Evolutionary conservation across 2,329 filamentous ascomycete species (phyloP).

Genomic region (Xylaria sp.): DNA sequence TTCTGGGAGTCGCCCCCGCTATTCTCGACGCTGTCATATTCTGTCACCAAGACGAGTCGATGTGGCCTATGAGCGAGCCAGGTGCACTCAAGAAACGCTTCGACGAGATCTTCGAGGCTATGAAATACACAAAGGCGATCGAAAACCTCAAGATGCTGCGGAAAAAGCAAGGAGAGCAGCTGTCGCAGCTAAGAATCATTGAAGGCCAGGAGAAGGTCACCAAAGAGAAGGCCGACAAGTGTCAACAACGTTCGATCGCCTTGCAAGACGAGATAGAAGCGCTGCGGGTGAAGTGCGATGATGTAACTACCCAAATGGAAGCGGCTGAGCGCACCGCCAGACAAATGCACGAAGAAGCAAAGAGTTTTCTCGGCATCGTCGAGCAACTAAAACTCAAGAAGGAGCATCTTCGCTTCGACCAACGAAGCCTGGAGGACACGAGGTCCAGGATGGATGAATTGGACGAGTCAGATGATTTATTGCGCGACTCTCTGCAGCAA

Average conservation of each 20-base stretch:
- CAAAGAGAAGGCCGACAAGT: slow-evolving; percentile 80
- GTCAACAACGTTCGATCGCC: slow-evolving; percentile 65
- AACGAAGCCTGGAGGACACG: slow-evolving; percentile 71
- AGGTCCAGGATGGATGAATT: slow-evolving; percentile 75
- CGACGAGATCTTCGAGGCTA: slow-evolving; percentile 95
- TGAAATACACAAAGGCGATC: slow-evolving; percentile 96
- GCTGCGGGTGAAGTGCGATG: slow-evolving; percentile 60
- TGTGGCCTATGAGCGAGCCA: slow-evolving; percentile 95
- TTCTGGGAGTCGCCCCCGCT: slow-evolving; percentile 85
- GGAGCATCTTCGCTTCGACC: slow-evolving; percentile 70
- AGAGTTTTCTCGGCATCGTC: slow-evolving; percentile 73
- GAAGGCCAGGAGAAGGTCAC: slow-evolving; percentile 79
- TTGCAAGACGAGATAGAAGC: slow-evolving; percentile 69
- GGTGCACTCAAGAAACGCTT: slow-evolving; percentile 87
- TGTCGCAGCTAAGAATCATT: slow-evolving; percentile 71
- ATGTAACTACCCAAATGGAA: slow-evolving; percentile 63
- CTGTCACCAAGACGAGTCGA: slow-evolving; percentile 95
- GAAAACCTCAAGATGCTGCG: slow-evolving; percentile 87
- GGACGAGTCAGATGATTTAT: slow-evolving; percentile 74
- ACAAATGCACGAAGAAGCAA: slow-evolving; percentile 72
- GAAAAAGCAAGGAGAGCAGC: slow-evolving; percentile 79
- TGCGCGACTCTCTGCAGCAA: slow-evolving; percentile 71
- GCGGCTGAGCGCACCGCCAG: slow-evolving; percentile 60
- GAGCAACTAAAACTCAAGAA: slow-evolving; percentile 76
- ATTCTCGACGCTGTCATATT: slow-evolving; percentile 96